phyloP scores from a whole-genome alignment of 352 stramenopile species.

The Plasmopara halstedii region DNA sequence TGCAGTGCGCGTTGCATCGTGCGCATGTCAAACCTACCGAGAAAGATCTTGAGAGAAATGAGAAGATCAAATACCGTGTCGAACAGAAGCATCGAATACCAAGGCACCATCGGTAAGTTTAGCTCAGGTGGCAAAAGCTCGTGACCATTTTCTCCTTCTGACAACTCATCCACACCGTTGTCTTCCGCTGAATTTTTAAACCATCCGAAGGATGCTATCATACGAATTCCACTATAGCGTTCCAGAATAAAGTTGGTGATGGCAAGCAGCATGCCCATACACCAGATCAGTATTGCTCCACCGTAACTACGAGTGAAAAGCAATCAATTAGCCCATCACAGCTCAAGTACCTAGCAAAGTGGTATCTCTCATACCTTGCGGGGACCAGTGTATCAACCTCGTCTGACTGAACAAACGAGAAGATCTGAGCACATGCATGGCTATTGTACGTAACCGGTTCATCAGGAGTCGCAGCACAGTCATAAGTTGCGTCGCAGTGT shows the following conservation, averaged over 20 bases:
- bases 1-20: constrained; percentile 85
- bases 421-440: constrained; percentile 73
- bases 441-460: constrained; percentile 59
- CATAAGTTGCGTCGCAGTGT: constrained; percentile 64
- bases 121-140: constrained; percentile 64
- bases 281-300: constrained; percentile 77
- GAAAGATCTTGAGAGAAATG: constrained; percentile 90
- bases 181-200: constrained; percentile 42
- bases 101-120: constrained; percentile 88
- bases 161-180: constrained; percentile 28
- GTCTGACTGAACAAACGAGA: constrained; percentile 51
- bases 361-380: constrained; percentile 29
- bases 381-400: constrained; percentile 48
- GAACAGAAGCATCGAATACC: constrained; percentile 92
- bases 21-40: constrained; percentile 86
- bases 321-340: background rate
- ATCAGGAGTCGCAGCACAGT: constrained; percentile 23
- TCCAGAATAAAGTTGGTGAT: constrained; percentile 84
- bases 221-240: constrained; percentile 64
- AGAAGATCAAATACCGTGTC: constrained; percentile 89
- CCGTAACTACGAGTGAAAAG: constrained; percentile 38
- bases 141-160: constrained; percentile 35
- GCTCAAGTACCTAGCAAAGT: background rate
- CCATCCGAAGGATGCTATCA: constrained; percentile 76
- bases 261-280: constrained; percentile 65